Percentiles rank a stretch among this genome's conserved stretches.
These are phyloP conservation scores for Torrubiella hemipterigena DNA, from an alignment of 2,329 filamentous ascomycete species.

Conservation along the genomic window DNA sequence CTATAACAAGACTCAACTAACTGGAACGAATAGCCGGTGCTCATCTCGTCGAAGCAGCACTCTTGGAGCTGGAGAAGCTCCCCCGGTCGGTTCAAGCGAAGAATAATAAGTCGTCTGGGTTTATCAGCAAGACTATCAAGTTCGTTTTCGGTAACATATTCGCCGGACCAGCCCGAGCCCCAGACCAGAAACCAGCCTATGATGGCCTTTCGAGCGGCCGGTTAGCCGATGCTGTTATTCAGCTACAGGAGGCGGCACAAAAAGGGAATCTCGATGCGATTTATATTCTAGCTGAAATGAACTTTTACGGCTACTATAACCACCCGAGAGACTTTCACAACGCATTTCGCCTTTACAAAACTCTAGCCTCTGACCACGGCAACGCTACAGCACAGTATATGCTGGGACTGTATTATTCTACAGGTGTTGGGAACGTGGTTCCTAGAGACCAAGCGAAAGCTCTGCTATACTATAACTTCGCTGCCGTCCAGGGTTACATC, in stretches of 20 bases:
- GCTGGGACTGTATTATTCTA: conserved; percentile 91
- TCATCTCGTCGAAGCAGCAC: conserved; percentile 40
- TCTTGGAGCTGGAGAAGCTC: conserved; percentile 36
- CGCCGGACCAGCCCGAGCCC: conserved; percentile 34
- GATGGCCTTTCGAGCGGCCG: conserved; percentile 27
- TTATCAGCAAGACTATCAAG: conserved; percentile 28
- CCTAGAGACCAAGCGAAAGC: conserved; percentile 82
- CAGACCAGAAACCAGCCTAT: conserved; percentile 24
- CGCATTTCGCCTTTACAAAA: conserved; percentile 72
- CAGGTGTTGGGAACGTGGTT: conserved; percentile 72
- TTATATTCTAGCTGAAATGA: conserved; percentile 83
- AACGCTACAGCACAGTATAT: conserved; percentile 93
- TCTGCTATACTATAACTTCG: conserved; percentile 87
- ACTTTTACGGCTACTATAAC: conserved; percentile 91
- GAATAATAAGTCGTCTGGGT: conserved; percentile 29
- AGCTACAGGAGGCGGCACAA: conserved; percentile 39
- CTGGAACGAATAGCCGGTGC: too few relatives aligned
- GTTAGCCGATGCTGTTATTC: conserved; percentile 36
- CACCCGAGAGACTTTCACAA: conserved; percentile 69
- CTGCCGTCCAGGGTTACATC: conserved; percentile 70
- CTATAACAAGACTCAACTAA: too few relatives aligned
- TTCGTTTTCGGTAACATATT: too few relatives aligned
- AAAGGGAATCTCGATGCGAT: conserved; percentile 69
- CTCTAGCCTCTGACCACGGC: conserved; percentile 63
- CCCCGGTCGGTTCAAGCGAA: conserved; percentile 31